phyloP scores from a whole-genome alignment of 2,329 filamentous ascomycete species.

The Xylogone sp. region DNA sequence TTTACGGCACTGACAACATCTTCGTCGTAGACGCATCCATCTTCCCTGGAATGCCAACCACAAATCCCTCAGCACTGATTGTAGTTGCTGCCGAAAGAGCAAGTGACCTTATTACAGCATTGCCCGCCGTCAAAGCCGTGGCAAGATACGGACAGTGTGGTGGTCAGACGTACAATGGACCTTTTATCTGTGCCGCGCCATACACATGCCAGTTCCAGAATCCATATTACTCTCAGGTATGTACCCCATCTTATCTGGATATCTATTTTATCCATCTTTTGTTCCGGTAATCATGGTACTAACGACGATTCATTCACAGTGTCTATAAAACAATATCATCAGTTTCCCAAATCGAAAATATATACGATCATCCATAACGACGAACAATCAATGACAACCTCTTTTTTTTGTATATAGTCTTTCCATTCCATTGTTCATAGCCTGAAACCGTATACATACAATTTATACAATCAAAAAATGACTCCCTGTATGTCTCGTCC shows the following conservation, averaged over 20 bases:
- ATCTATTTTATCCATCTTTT: too few species aligned
- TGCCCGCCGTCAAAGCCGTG: slow-evolving; percentile 6
- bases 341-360: too few species aligned
- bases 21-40: slow-evolving; percentile 67
- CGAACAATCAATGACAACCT: too few species aligned
- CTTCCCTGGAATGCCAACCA: slow-evolving; percentile 65
- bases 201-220: slow-evolving; percentile 15
- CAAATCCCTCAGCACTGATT: slow-evolving; percentile 64
- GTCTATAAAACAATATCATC: too few species aligned
- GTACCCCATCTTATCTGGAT: background rate
- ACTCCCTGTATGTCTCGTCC: too few species aligned
- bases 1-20: slow-evolving; percentile 65
- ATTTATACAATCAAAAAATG: too few species aligned
- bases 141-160: slow-evolving; percentile 19
- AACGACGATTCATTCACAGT: too few species aligned
- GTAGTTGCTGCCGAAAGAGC: slow-evolving; percentile 56
- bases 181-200: slow-evolving; percentile 8
- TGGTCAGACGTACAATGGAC: slow-evolving; percentile 13
- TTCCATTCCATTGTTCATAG: background rate
- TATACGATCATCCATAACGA: too few species aligned
- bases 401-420: background rate
- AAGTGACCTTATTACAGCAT: slow-evolving; percentile 28
- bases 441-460: too few species aligned
- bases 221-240: slow-evolving; percentile 16
- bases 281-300: background rate